Base-by-base conservation (phyloP, 371 early-diverging fungal species). In the Vairimorpha necatrix region DNA sequence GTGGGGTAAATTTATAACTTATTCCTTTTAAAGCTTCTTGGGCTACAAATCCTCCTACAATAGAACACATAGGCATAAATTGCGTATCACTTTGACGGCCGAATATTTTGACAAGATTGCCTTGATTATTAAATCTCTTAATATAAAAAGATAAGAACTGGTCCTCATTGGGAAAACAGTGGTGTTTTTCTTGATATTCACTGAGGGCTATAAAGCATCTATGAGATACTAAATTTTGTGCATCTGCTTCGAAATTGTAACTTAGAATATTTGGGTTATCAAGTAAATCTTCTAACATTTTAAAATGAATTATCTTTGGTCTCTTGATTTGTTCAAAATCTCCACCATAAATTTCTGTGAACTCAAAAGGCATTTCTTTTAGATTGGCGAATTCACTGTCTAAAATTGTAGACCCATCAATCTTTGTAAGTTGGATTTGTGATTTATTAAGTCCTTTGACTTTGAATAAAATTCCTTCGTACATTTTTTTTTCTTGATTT, bases 1-100 rank as follows among this genome's bases (percentile, higher is more conserved):
- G 90, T 14, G 98, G 99, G 72, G 86, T 85, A 86, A 98, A 98
- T 83, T 98, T 98, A 71, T 93, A 94, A 83, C 92, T 91, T 86
- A 87, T 86, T 13, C 87, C 89, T 88, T 99, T 98, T 32, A 99
- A 87, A 11, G 94, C 95, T 86, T 99, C 99, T 86, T 99, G 98
- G 20, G 98, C 98, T 33, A 92, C 93, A 56, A 96, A 86, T 70
- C 99, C 98, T 78, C 99, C 99, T 79, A 95, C 88, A 24, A 98
- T 90, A 24, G 96, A 96, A 20, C 88, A 88, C 92, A 98, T 93
- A 9, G 99, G 96, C n/a, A 94, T 87, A 67, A 98, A 54, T 13
- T 36, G 42, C 0, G 65, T 65, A 53, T 48, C 34, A 54, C 73
- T 53, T 22, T 65, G 66, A 54, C 53, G 46, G 42, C 74, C 74